A percentile compares a stretch with the other conserved stretches of the same genome.
These are phyloP conservation scores for Ustilago vetiveriae DNA, from an alignment of 1,284 basidiomycete species.

Conservation along the genomic window DNA sequence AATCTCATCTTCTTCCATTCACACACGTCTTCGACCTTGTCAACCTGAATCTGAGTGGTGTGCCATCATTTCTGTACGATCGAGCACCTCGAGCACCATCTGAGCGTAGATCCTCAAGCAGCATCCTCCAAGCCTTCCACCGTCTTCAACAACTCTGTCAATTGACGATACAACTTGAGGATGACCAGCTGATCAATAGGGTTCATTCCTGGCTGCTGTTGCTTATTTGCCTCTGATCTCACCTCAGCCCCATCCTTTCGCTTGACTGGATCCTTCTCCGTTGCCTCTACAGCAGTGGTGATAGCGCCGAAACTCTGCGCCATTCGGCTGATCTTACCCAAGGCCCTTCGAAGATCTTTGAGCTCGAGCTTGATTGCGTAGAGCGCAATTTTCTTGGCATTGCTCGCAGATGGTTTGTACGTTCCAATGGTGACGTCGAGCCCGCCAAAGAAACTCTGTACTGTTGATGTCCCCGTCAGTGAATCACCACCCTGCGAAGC, in stretches of 20 bases:
- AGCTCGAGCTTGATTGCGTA: conserved; percentile 66
- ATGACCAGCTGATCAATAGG: conserved; percentile 65
- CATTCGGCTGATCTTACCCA: conserved; percentile 55
- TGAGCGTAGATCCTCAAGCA: neutral
- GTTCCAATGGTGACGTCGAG: conserved; percentile 62
- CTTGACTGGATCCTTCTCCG: neutral
- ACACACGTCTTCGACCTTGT: neutral
- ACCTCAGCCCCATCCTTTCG: neutral
- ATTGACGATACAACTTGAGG: conserved; percentile 57
- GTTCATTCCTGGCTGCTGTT: conserved; percentile 34
- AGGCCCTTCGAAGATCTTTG: conserved; percentile 57
- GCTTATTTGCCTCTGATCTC: neutral
- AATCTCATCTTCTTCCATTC: neutral
- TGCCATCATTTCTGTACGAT: too few species aligned
- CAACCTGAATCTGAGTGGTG: too few species aligned
- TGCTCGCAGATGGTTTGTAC: conserved; percentile 51
- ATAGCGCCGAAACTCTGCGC: conserved; percentile 28
- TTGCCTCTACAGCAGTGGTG: neutral
- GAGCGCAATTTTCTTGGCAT: conserved; percentile 63
- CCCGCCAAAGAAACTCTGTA: conserved; percentile 24
- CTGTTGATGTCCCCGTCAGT: neutral
- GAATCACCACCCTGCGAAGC: neutral
- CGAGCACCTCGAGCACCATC: too few species aligned
- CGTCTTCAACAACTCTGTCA: conserved; percentile 59
- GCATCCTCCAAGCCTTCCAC: conserved; percentile 58